Percentiles rank a stretch among this genome's conserved stretches.
These are phyloP conservation scores for Fraxinus latifolia DNA, from an alignment of 305 asterid species.

Conservation along the genomic window DNA sequence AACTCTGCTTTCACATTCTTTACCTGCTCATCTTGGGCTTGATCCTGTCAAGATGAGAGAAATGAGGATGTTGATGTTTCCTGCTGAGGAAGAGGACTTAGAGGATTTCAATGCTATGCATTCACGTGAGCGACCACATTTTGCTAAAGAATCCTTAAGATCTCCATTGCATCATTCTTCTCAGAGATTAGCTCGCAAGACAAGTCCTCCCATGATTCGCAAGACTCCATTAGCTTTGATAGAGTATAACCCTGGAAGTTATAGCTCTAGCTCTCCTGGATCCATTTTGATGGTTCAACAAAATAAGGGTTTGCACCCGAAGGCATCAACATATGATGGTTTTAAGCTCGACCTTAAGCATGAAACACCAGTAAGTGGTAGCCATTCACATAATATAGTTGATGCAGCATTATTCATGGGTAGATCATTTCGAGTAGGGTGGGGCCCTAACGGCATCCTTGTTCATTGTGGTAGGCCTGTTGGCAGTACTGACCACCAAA, in stretches of 20 bases:
- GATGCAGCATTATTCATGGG: constrained; percentile 98
- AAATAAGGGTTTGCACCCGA: constrained; percentile 55
- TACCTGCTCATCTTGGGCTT: constrained; percentile 94
- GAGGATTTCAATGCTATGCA: constrained; percentile 43
- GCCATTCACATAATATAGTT: constrained; percentile 63
- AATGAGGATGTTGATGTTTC: constrained; percentile 69
- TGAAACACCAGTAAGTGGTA: constrained; percentile 58
- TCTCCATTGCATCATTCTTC: constrained; percentile 56
- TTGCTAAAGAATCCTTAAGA: constrained; percentile 52
- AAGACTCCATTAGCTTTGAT: constrained; percentile 85
- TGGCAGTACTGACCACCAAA: constrained; percentile 44
- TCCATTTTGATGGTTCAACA: constrained; percentile 72
- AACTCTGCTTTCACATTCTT: constrained; percentile 75
- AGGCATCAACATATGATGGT: constrained; percentile 59
- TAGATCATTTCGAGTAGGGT: constrained; percentile 93
- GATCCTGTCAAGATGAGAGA: constrained; percentile 82
- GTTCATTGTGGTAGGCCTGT: constrained; percentile 88
- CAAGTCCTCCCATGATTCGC: constrained; percentile 50
- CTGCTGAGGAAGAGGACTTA: constrained; percentile 57
- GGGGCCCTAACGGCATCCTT: constrained; percentile 95
- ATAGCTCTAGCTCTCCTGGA: constrained; percentile 59
- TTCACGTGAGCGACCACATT: constrained; percentile 42
- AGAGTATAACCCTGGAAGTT: constrained; percentile 71
- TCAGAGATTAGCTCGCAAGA: constrained; percentile 32
- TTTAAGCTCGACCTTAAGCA: constrained; percentile 61